A percentile compares a stretch with the other conserved stretches of the same genome.
These are phyloP conservation scores for Arthrobotrys iridis DNA, from an alignment of 2,329 filamentous ascomycete species.

Conservation along the genomic window DNA sequence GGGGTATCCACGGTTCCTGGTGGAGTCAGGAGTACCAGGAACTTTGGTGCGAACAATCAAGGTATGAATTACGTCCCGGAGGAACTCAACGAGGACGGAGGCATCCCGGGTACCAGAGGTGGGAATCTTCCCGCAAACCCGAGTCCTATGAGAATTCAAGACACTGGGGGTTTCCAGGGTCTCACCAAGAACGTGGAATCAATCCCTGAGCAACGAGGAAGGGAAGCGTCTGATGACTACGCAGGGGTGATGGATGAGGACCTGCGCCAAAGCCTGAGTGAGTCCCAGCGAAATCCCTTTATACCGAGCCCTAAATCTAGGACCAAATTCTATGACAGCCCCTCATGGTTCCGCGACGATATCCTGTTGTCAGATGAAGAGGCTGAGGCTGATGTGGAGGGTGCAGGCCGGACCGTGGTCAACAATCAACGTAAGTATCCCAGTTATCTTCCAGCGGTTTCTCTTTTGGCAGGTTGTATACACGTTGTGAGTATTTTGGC, in stretches of 20 bases:
- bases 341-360: background rate
- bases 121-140: background rate
- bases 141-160: constrained; percentile 1
- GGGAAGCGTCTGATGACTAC: background rate
- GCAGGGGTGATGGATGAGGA: background rate
- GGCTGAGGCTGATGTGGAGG: background rate
- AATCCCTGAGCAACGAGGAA: background rate
- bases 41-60: too few species aligned
- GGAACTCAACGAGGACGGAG: too few species aligned
- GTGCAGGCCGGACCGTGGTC: background rate
- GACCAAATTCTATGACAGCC: too few species aligned
- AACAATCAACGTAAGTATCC: background rate
- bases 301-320: background rate
- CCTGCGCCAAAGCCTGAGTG: background rate
- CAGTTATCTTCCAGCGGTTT: too few species aligned
- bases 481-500: too few species aligned
- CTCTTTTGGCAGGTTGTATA: too few species aligned
- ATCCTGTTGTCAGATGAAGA: background rate
- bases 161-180: background rate
- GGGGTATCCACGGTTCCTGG: too few species aligned
- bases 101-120: background rate
- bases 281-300: background rate
- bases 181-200: background rate
- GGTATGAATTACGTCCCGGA: too few species aligned
- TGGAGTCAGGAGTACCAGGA: too few species aligned